A percentile compares a stretch with the other conserved stretches of the same genome.
Conservation (phyloP, 1,284 basidiomycete genomes). For the Xerocomus tenax region DNA sequence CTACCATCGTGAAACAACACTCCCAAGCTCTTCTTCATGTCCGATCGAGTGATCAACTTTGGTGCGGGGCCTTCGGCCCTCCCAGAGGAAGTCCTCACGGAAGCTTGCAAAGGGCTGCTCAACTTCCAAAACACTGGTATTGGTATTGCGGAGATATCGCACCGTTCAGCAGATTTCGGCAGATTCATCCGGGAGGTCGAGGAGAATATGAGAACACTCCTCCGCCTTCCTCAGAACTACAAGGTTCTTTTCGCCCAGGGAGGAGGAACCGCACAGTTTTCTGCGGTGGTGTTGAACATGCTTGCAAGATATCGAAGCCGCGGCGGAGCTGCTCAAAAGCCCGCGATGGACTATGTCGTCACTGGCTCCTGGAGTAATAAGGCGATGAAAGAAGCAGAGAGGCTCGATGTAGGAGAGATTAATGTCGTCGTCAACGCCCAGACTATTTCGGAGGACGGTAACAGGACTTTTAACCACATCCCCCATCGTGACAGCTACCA, state of each 20-base stretch:
- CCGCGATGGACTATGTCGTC: conserved; percentile 76
- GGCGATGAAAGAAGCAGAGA: conserved; percentile 71
- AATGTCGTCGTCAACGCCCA: conserved; percentile 67
- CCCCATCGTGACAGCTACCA: conserved; percentile 66
- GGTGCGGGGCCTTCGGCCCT: conserved; percentile 87
- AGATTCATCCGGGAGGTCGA: conserved; percentile 64
- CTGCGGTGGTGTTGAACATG: conserved; percentile 81
- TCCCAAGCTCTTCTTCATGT: conserved; percentile 13
- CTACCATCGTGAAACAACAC: too few relatives aligned
- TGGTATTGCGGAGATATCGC: conserved; percentile 88
- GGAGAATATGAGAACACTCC: conserved; percentile 61
- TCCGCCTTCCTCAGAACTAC: conserved; percentile 78
- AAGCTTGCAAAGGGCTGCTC: conserved; percentile 71
- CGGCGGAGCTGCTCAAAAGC: conserved; percentile 51
- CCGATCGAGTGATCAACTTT: conserved; percentile 68
- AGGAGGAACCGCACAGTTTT: conserved; percentile 85
- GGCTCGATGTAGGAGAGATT: conserved; percentile 51
- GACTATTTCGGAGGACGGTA: conserved; percentile 47
- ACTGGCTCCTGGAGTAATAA: conserved; percentile 90
- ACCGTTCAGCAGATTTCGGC: conserved; percentile 84
- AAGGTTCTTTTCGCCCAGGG: conserved; percentile 86
- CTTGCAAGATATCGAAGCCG: conserved; percentile 70
- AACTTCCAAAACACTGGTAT: conserved; percentile 87
- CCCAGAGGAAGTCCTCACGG: conserved; percentile 71
- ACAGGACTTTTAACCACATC: conserved; percentile 72